These are phyloP conservation scores for Pseudogymnoascus destructans DNA, from an alignment of 2,329 filamentous ascomycete genomes.

Conservation along the genomic window DNA sequence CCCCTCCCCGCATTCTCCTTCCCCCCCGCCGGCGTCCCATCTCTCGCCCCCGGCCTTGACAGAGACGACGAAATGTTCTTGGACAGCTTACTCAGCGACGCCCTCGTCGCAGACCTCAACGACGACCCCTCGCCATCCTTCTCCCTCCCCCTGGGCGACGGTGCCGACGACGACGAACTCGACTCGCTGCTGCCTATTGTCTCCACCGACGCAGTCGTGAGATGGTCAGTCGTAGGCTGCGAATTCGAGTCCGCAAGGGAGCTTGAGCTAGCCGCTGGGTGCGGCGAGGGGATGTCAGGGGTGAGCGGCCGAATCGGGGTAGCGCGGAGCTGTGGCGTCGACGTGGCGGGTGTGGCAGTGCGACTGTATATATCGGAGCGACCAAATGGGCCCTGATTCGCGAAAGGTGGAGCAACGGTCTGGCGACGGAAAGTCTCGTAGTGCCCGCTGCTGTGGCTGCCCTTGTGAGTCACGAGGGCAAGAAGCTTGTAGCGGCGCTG, in stretches of 20 bases:
- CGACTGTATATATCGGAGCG: conserved; percentile 52
- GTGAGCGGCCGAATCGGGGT: neutral
- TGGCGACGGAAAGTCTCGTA: conserved; percentile 94
- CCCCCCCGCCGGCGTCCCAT: neutral
- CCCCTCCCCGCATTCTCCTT: conserved; percentile 15
- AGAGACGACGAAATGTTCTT: neutral
- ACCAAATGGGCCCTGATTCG: conserved; percentile 69
- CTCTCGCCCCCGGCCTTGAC: neutral
- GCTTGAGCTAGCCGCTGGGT: neutral
- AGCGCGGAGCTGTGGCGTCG: conserved; percentile 25
- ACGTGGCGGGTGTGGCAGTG: conserved; percentile 18
- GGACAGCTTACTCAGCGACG: neutral
- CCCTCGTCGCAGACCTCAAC: neutral
- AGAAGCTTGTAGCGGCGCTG: conserved; percentile 73
- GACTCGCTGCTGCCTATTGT: neutral
- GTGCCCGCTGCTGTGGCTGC: conserved; percentile 89
- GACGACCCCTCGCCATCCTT: neutral
- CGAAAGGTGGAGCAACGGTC: conserved; percentile 63
- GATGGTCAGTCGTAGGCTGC: neutral
- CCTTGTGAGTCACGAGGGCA: conserved; percentile 84
- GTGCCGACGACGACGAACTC: conserved; percentile 17
- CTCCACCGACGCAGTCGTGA: neutral
- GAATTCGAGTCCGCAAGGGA: neutral
- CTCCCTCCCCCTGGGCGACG: conserved; percentile 18
- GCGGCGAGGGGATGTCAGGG: neutral